Percentiles rank a stretch among this genome's conserved stretches.
Conservation (phyloP, 2,329 filamentous ascomycete genomes). For the Thelonectria blattea region DNA sequence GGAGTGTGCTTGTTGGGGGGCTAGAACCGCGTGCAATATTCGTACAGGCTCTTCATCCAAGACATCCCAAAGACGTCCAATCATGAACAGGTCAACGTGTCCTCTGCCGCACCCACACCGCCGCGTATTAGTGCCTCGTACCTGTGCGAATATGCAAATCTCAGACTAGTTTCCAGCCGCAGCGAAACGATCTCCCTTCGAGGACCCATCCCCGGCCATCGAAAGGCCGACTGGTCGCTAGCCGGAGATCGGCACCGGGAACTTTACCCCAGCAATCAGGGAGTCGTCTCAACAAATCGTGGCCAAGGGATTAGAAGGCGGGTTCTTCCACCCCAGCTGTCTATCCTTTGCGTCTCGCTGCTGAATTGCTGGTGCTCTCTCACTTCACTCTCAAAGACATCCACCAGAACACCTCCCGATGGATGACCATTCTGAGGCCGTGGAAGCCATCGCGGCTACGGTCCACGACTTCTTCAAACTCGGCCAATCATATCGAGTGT, state of each 20-base stretch:
- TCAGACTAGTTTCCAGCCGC: neutral
- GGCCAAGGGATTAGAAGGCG: neutral
- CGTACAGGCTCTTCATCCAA: neutral
- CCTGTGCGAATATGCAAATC: neutral
- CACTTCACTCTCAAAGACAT: neutral
- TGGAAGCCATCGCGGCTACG: slow-evolving; percentile 49
- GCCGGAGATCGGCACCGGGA: neutral
- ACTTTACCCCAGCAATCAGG: neutral
- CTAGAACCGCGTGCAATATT: neutral
- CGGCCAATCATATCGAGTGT: slow-evolving; percentile 68
- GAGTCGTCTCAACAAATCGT: neutral
- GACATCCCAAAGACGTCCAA: neutral
- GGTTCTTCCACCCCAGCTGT: neutral
- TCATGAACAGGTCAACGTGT: neutral
- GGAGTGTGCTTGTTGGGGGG: neutral
- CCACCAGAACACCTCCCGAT: slow-evolving; percentile 35
- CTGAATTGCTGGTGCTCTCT: neutral
- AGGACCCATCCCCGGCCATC: neutral
- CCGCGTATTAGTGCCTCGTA: neutral
- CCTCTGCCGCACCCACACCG: neutral
- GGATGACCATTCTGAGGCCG: slow-evolving; percentile 53
- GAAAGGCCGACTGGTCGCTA: slow-evolving; percentile 6
- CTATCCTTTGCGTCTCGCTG: neutral
- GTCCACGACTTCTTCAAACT: slow-evolving; percentile 52
- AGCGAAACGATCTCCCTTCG: neutral